phyloP scores from a whole-genome alignment of 2,329 filamentous ascomycete genomes.

The Aspergillus ibericus region DNA sequence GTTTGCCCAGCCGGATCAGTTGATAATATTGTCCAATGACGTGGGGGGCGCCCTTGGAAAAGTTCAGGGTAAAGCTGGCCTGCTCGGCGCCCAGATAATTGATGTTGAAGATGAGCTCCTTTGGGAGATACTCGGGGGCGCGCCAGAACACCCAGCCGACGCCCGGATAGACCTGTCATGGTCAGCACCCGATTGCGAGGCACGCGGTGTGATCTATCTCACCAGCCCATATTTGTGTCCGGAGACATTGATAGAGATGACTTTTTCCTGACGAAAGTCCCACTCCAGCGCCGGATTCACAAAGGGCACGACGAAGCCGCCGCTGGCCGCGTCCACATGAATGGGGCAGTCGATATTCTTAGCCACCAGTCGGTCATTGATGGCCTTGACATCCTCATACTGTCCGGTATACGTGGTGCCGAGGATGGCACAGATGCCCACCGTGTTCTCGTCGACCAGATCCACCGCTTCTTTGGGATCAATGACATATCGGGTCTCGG shows the following conservation, averaged over 20 bases:
- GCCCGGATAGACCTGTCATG: constrained; percentile 57
- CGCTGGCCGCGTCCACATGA: constrained; percentile 46
- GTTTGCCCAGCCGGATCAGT: constrained; percentile 67
- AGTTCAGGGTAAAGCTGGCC: constrained; percentile 70
- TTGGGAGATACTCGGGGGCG: constrained; percentile 63
- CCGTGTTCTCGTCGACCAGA: constrained; percentile 73
- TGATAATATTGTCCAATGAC: constrained; percentile 74
- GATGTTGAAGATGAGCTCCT: constrained; percentile 69
- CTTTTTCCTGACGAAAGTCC: constrained; percentile 32
- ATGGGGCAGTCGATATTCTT: constrained; percentile 53
- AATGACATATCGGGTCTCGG: constrained; percentile 64
- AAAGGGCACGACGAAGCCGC: constrained; percentile 47
- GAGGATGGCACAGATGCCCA: constrained; percentile 72
- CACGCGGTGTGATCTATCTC: not conserved
- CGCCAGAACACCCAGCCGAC: constrained; percentile 72
- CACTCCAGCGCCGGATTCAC: constrained; percentile 34
- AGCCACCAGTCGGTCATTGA: constrained; percentile 64
- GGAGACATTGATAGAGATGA: constrained; percentile 60
- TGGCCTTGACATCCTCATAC: constrained; percentile 69
- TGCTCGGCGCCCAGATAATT: constrained; percentile 72
- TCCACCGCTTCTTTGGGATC: constrained; percentile 64
- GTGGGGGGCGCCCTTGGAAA: constrained; percentile 68
- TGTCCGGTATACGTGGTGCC: constrained; percentile 73
- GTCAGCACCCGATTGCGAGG: not conserved
- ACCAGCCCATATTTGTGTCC: constrained; percentile 53